Conservation (phyloP, 2,329 filamentous ascomycete species). For the Aspergillus sp. region DNA sequence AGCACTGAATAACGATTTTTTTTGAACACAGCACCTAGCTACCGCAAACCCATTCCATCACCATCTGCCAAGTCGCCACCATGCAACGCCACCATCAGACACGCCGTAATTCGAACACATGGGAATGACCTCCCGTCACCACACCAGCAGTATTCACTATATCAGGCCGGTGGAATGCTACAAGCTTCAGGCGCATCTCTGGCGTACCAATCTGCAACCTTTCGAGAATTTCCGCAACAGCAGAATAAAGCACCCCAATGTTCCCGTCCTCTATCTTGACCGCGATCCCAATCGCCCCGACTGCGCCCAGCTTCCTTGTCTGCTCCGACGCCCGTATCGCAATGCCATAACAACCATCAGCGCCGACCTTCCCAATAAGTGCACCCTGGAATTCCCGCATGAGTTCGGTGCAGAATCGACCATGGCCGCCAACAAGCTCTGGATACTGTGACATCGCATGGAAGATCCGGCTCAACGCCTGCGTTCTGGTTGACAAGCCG, state of each 20-base stretch:
- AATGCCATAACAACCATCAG: conserved; percentile 51
- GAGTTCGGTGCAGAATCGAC: conserved; percentile 49
- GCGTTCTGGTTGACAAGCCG: conserved; percentile 18
- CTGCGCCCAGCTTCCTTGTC: conserved; percentile 37
- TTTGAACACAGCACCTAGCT: not conserved
- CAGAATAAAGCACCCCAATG: conserved; percentile 45
- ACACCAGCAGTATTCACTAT: conserved; percentile 42
- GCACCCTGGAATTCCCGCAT: conserved; percentile 41
- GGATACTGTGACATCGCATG: conserved; percentile 45
- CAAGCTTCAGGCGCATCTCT: conserved; percentile 30
- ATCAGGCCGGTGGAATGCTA: conserved; percentile 33
- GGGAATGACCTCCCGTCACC: conserved; percentile 30
- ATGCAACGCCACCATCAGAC: not conserved
- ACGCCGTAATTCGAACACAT: not conserved
- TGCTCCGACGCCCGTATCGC: conserved; percentile 41
- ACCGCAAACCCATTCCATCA: not conserved
- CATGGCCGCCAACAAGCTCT: conserved; percentile 47
- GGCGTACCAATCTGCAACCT: conserved; percentile 41
- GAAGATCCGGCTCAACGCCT: conserved; percentile 38
- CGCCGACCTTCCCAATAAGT: conserved; percentile 50
- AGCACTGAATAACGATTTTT: not conserved
- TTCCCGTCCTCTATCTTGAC: conserved; percentile 54
- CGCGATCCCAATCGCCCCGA: conserved; percentile 42
- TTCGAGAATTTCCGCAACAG: conserved; percentile 46
- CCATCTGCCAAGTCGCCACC: not conserved